Evolutionary conservation across 202 grass and related monocot genomes (phyloP), one percentile per base, ranked within the genome.

Genomic region (Panicum virgatum): DNA sequence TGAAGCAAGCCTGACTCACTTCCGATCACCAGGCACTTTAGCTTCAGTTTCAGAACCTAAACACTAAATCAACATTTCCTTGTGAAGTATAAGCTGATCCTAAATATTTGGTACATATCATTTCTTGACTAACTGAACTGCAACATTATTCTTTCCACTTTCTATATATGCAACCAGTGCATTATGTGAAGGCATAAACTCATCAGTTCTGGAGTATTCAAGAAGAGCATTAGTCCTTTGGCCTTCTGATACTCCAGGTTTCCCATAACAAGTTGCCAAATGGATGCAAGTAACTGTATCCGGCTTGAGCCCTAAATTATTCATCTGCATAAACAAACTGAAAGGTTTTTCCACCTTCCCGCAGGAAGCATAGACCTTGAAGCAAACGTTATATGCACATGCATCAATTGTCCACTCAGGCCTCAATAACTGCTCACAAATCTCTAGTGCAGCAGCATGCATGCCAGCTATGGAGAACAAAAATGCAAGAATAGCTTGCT

Each of bases 261-360:
- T 87, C 46, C 84, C 57, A 19, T 82, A 91, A 20, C 86, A 91
- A 72, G 81, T 78, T 66, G 84, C 47, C 68, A 91, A 83, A 85
- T 85, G 66, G 30, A 85, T 89, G 70, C 78, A 89, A 52, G 89
- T 89, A 73, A 76, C 43, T 46, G 77, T 73, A 63, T 94, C 86
- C 5, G 81, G 86, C 66, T 85, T 80, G n/a, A 91, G 62, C 40
- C 86, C 86, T 54, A 79, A 75, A 76, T 82, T 84, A 87, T 89
- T 87, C 92, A 91, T 91, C 71, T 25, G 26, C 48, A n/a, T 87
- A 62, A 91, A 94, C 59, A 91, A 81, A 82, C 85, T 87, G 42
- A 94, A 91, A 81, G 89, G 84, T 77, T 91, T 91, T 40, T 89
- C 83, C 46, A 85, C 66, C 72, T 89, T 82, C 36, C 86, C 86